Evolutionary conservation across 2,329 filamentous ascomycete species (phyloP).

Genomic region (Microsporum canis): DNA sequence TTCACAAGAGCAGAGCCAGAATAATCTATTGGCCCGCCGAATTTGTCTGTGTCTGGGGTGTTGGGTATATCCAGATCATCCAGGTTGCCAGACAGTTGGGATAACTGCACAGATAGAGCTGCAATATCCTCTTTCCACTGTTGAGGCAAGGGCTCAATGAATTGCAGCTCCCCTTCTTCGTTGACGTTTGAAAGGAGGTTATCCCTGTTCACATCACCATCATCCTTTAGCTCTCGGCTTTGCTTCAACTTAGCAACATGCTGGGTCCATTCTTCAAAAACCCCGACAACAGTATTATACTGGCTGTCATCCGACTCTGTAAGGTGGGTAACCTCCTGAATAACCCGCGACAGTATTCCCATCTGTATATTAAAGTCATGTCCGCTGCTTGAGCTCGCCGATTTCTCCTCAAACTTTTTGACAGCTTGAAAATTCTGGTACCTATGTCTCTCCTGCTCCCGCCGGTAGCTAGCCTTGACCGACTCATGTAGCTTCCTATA

Average conservation of each 20-base stretch:
- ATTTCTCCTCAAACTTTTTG: constrained; percentile 25
- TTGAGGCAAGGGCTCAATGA: constrained; percentile 26
- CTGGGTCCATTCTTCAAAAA: constrained; percentile 30
- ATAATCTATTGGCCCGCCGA: constrained; percentile 12
- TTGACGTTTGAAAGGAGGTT: constrained; percentile 8
- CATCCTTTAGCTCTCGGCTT: neutral
- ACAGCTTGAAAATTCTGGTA: constrained; percentile 28
- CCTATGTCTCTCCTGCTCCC: constrained; percentile 25
- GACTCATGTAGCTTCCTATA: constrained; percentile 26
- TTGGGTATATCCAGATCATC: constrained; percentile 28
- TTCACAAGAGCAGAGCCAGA: constrained; percentile 25
- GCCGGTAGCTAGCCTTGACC: constrained; percentile 26
- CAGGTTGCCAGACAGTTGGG: constrained; percentile 26
- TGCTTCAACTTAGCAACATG: constrained; percentile 18
- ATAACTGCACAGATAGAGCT: constrained; percentile 24
- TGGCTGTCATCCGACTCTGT: constrained; percentile 18
- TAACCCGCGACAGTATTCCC: constrained; percentile 29
- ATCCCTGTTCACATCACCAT: neutral
- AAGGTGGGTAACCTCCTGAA: constrained; percentile 30
- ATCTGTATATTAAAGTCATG: constrained; percentile 28
- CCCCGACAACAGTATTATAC: constrained; percentile 22
- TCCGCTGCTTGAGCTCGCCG: constrained; percentile 18
- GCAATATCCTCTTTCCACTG: constrained; percentile 27
- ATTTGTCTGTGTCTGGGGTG: constrained; percentile 19
- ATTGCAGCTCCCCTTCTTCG: constrained; percentile 15